Base-by-base conservation (phyloP, 1,139 yeast genomes). In the Debaryomycetaceae sp. region DNA sequence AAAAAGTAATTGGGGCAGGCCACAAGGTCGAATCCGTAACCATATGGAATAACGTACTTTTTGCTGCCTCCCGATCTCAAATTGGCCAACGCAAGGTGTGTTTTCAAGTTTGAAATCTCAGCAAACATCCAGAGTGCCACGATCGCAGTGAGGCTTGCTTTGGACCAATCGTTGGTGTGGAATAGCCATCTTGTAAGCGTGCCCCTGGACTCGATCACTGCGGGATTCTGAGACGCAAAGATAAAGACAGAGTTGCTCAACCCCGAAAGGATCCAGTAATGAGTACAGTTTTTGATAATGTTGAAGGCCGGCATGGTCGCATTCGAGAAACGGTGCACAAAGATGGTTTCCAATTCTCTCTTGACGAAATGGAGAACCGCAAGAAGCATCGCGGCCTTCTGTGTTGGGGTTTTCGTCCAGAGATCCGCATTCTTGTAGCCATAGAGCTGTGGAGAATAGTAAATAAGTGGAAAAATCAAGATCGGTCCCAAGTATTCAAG, bases 251-350 rank as follows among this genome's bases (percentile, higher is more conserved):
- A 63, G 39, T 74, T 64, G 22, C 37, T 23, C 24, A 81, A 51
- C 2, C 97, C 97, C 26, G 90, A 79, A 38, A 90, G 61, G 19
- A 83, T 51, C 96, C 97, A 87, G 58, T 90, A 90, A 53, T 90
- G 96, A 38, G 70, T 64, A 23, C 87, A 78, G 61, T 90, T 90
- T 58, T 87, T 85, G 66, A 90, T 81, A 37, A 90, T 60, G 55
- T 85, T 82, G 52, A 73, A 70, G 27, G 79, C 49, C 3, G 98
- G 98, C 98, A 90, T 90, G 18, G 98, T 90, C 18, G 85, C 76
- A 37, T 77, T 64, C 19, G 95, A 82, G 50, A 90, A 90, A 38
- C 64, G 69, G 57, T 90, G 98, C 27, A 90, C 77, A 45, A 72
- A 77, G 20, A 80, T 43, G 5, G 96, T 85, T 54, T 90, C 98